phyloP scores from a whole-genome alignment of 768 basidiomycete species.

The Xerocomellus intermedius region DNA sequence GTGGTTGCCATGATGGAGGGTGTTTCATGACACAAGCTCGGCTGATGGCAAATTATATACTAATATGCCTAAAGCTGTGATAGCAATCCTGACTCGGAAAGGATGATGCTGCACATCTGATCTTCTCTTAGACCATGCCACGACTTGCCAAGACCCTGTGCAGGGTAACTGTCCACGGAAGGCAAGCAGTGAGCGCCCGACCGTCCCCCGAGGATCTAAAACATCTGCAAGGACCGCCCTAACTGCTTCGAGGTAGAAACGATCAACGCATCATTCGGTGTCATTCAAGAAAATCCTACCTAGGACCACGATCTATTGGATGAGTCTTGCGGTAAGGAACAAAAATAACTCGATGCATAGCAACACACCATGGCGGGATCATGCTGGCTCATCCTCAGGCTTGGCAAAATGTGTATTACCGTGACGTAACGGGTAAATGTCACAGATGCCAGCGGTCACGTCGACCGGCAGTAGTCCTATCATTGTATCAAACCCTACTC shows the following conservation, averaged over 20 bases:
- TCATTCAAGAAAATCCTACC: not conserved
- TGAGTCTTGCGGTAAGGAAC: not conserved
- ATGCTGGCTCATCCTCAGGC: too few species aligned
- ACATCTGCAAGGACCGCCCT: not conserved
- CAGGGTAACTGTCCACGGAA: not conserved
- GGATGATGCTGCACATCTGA: not conserved
- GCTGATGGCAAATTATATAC: not conserved
- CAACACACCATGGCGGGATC: too few species aligned
- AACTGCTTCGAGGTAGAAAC: not conserved
- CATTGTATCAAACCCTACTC: too few species aligned
- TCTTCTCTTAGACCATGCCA: not conserved
- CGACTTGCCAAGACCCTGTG: too few species aligned
- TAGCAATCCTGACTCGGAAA: not conserved
- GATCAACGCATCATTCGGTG: not conserved
- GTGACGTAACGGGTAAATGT: too few species aligned
- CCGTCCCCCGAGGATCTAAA: not conserved
- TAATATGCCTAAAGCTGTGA: not conserved
- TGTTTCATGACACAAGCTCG: not conserved
- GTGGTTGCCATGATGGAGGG: not conserved
- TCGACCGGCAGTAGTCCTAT: too few species aligned
- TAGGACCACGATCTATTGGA: not conserved
- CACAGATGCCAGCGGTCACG: too few species aligned
- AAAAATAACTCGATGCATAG: not conserved
- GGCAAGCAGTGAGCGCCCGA: not conserved
- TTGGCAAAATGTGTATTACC: not conserved